phyloP scores from a whole-genome alignment of 164 flowering plant genomes.

The Houttuynia cordata region DNA sequence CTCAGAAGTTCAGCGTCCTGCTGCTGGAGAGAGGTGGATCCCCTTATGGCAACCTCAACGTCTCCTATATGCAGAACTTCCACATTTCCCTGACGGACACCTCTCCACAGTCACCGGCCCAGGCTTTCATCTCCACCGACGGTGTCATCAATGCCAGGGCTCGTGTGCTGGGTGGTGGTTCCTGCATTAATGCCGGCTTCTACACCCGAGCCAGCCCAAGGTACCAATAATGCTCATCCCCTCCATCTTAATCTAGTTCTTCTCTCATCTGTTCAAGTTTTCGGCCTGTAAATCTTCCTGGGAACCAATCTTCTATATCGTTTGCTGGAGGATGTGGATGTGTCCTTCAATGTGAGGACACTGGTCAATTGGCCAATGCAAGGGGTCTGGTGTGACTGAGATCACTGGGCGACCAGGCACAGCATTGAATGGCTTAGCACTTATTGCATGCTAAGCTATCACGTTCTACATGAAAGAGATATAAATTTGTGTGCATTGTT shows the following conservation, averaged over 20 bases:
- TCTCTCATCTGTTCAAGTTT: not conserved
- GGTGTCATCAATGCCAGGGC: constrained; percentile 87
- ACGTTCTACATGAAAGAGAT: too few relatives aligned
- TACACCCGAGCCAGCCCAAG: constrained; percentile 73
- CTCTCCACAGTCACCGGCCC: constrained; percentile 63
- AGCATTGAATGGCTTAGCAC: too few relatives aligned
- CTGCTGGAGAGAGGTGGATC: constrained; percentile 84
- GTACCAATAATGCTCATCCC: constrained; percentile 11
- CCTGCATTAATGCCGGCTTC: constrained; percentile 90
- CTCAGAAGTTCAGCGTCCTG: constrained; percentile 64
- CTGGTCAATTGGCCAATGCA: too few relatives aligned
- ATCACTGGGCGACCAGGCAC: too few relatives aligned
- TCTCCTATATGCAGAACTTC: constrained; percentile 57
- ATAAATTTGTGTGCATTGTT: too few relatives aligned
- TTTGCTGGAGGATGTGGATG: too few relatives aligned
- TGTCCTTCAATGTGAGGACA: too few relatives aligned
- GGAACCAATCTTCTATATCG: too few relatives aligned
- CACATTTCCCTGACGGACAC: constrained; percentile 60
- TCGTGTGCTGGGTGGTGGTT: constrained; percentile 84
- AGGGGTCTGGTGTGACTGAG: too few relatives aligned
- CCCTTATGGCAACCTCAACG: constrained; percentile 52
- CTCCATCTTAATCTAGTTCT: too few relatives aligned
- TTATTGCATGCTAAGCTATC: too few relatives aligned
- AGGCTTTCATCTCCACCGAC: constrained; percentile 75
- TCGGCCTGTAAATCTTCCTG: not conserved